These are phyloP conservation scores for Agaricus subrufescens DNA, from an alignment of 768 basidiomycete species.

Conservation along the genomic window DNA sequence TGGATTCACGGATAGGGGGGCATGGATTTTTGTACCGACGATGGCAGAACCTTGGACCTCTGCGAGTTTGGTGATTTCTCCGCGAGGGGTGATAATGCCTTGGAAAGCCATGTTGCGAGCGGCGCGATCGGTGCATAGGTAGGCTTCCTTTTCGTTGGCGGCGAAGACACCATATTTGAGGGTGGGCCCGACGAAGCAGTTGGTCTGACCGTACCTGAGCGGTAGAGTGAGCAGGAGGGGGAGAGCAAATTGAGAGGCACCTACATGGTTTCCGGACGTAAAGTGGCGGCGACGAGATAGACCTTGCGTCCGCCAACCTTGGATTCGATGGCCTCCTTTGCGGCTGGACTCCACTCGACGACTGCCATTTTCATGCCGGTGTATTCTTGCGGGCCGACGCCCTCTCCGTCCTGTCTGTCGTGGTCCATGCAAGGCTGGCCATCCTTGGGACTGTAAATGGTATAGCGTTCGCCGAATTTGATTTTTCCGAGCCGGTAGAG, in stretches of 20 bases:
- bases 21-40: constrained; percentile 86
- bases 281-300: constrained; percentile 91
- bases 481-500: constrained; percentile 84
- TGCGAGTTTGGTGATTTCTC: constrained; percentile 65
- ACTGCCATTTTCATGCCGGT: constrained; percentile 95
- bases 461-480: constrained; percentile 98
- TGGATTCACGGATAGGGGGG: constrained; percentile 75
- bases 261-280: constrained; percentile 95
- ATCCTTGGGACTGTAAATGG: constrained; percentile 97
- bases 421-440: constrained; percentile 99
- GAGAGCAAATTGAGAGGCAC: constrained; percentile 19
- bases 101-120: constrained; percentile 99
- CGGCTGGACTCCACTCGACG: constrained; percentile 71
- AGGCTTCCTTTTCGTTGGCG: constrained; percentile 83
- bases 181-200: constrained; percentile 88
- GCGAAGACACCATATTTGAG: constrained; percentile 93
- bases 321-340: constrained; percentile 56
- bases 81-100: constrained; percentile 69
- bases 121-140: constrained; percentile 82
- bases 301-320: constrained; percentile 79
- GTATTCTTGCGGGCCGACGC: constrained; percentile 92
- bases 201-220: constrained; percentile 92
- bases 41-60: constrained; percentile 78
- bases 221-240: constrained; percentile 5
- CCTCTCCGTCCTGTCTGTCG: constrained; percentile 94